phyloP scores from a whole-genome alignment of 78 protist species.

The Dictyostelium citrinum region DNA sequence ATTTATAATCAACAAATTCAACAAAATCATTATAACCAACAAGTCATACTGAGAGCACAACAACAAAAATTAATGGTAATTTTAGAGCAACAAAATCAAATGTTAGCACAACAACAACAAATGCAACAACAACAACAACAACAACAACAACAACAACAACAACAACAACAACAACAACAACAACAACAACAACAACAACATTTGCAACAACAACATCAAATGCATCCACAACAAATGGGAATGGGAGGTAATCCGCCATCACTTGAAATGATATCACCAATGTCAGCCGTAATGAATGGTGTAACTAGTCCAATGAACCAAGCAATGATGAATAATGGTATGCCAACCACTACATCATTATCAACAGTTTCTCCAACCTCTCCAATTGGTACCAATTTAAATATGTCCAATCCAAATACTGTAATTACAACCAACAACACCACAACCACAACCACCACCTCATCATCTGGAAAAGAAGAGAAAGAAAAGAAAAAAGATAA shows the following conservation, averaged over 20 bases:
- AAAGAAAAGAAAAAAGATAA: background rate
- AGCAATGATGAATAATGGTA: background rate
- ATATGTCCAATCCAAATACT: background rate
- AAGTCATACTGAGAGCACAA: background rate
- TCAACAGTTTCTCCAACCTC: background rate
- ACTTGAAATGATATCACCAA: background rate
- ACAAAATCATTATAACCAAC: background rate
- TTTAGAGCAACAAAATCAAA: background rate
- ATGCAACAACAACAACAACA: background rate
- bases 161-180: background rate
- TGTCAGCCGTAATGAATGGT: background rate
- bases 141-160: background rate
- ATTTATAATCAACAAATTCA: background rate
- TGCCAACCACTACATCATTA: background rate
- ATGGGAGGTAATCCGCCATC: background rate
- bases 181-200: background rate
- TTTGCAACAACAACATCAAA: background rate
- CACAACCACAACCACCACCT: background rate
- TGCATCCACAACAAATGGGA: background rate
- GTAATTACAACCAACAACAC: background rate
- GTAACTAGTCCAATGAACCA: background rate
- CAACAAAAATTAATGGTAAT: background rate
- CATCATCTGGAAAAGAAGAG: slow-evolving; percentile 6
- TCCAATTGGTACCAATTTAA: background rate
- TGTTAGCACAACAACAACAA: background rate